These are phyloP conservation scores for Aaosphaeria pasadenensis DNA, from an alignment of 2,329 filamentous ascomycete genomes.

Conservation along the genomic window DNA sequence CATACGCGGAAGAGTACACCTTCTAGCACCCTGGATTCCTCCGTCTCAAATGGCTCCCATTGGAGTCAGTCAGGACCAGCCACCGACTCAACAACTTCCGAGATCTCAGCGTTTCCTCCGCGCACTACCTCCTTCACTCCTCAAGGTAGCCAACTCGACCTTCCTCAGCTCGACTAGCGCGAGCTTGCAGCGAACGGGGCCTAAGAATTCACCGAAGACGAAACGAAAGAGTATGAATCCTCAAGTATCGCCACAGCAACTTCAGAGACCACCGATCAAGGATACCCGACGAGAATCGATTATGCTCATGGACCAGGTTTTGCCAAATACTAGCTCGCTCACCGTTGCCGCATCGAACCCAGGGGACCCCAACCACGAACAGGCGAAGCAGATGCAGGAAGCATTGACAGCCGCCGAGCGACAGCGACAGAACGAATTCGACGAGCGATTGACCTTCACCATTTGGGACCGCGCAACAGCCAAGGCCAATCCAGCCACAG, in stretches of 20 bases:
- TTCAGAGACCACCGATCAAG: conserved; percentile 18
- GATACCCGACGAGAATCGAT: conserved; percentile 44
- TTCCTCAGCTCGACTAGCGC: conserved; percentile 92
- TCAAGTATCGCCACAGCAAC: conserved; percentile 5
- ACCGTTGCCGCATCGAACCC: conserved; percentile 24
- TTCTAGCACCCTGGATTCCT: conserved; percentile 95
- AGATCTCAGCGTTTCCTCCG: conserved; percentile 89
- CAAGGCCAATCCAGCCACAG: conserved; percentile 89
- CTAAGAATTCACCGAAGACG: conserved; percentile 48
- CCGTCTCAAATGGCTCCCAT: conserved; percentile 58
- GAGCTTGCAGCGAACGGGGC: conserved; percentile 59
- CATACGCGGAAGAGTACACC: conserved; percentile 88
- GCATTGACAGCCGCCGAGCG: conserved; percentile 64
- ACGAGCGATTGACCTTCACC: conserved; percentile 80
- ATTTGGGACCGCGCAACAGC: conserved; percentile 94
- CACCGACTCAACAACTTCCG: conserved; percentile 81
- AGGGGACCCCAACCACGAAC: conserved; percentile 28
- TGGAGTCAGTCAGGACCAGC: conserved; percentile 66
- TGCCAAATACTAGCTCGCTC: conserved; percentile 38
- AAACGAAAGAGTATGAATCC: conserved; percentile 28
- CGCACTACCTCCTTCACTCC: conserved; percentile 81
- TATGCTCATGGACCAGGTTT: conserved; percentile 49
- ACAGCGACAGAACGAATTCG: conserved; percentile 73
- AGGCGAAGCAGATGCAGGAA: conserved; percentile 37
- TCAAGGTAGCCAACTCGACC: conserved; percentile 91